Evolutionary conservation across 2,329 filamentous ascomycete genomes (phyloP).

Genomic region (Sporothrix variecibatus): DNA sequence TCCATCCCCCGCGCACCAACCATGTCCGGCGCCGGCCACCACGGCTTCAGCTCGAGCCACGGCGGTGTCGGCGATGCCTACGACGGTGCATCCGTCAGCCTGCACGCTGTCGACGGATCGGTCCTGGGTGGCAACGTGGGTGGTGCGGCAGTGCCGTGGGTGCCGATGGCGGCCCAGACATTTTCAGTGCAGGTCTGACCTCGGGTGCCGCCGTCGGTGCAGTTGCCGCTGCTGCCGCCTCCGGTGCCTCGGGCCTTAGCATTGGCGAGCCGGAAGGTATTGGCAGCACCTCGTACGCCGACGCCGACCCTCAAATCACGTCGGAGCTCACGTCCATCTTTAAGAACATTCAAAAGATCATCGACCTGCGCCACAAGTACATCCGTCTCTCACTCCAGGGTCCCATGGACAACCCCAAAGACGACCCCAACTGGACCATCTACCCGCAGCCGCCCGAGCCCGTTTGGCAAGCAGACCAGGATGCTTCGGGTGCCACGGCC

Average conservation of each 20-base stretch:
- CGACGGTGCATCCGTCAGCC: constrained; percentile 23
- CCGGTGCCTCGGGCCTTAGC: constrained; percentile 37
- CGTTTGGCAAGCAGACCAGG: constrained; percentile 70
- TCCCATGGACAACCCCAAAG: constrained; percentile 82
- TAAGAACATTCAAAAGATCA: constrained; percentile 83
- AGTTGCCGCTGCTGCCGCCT: constrained; percentile 28
- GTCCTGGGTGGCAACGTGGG: constrained; percentile 28
- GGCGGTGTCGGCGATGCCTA: constrained; percentile 3
- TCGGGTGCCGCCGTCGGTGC: constrained; percentile 11
- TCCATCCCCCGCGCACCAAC: not conserved
- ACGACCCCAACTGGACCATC: constrained; percentile 79
- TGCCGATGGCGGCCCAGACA: constrained; percentile 29
- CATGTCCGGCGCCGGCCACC: not conserved
- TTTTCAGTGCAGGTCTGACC: constrained; percentile 27
- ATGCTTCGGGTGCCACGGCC: constrained; percentile 32
- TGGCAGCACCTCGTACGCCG: constrained; percentile 66
- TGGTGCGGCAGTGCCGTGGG: constrained; percentile 28
- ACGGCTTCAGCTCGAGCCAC: not conserved
- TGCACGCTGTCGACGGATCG: constrained; percentile 22
- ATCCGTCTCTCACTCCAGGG: constrained; percentile 82
- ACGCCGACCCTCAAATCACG: constrained; percentile 77
- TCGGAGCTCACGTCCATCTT: constrained; percentile 85
- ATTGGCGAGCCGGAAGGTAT: constrained; percentile 58
- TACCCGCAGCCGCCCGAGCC: constrained; percentile 92
- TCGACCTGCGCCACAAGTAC: constrained; percentile 87